Base-by-base conservation (phyloP, 2,329 filamentous ascomycete genomes). In the Fusarium sp. region DNA sequence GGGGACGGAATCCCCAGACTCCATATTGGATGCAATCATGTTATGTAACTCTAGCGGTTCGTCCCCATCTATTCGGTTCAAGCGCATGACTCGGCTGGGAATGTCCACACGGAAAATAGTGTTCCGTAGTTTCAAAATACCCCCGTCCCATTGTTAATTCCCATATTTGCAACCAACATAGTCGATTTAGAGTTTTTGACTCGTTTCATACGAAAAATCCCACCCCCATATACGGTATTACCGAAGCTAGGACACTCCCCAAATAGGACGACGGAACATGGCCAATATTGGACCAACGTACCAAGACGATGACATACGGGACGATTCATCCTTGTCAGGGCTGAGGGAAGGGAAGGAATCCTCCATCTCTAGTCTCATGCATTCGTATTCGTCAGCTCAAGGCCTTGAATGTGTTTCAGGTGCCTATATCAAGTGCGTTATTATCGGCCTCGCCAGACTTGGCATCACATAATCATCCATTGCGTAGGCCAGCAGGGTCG, bases 361-460 rank as follows among this genome's bases (percentile, higher is more conserved):
- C 11, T 4, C 14, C 25, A 15, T 5, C 14, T 5, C 6, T 11
- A 9, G 41, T 21, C 25, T 32, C n/a, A 19, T 17, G 25, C 13
- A 14, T n/a, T 25, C 19, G 36, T 25, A 39, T 39, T 23, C 37
- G 37, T 39, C 37, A 13, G 21, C 21, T 23, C 21, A 14, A 39
- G n/a, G 21, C 37, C 23, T 48, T 35, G 15, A 33, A 38, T 9
- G 19, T 4, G 56, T 60, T 60, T 61, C 57, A 61, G 55, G 49
- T 61, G 1, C 7, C 13, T 7, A n/a, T 37, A 17, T 32, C 15
- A 13, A 32, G 42, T 15, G 17, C 32, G 33, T 38, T 36, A 0
- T 37, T 35, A 9, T n/a, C 37, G 9, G 10, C 9, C 0, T 9
- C 23, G 9, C 21, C 13, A 38, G 8, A 27, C 35, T 41, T 41